Evolutionary conservation across 306 rosid genomes (phyloP).

Genomic region (Trifolium subterraneum): DNA sequence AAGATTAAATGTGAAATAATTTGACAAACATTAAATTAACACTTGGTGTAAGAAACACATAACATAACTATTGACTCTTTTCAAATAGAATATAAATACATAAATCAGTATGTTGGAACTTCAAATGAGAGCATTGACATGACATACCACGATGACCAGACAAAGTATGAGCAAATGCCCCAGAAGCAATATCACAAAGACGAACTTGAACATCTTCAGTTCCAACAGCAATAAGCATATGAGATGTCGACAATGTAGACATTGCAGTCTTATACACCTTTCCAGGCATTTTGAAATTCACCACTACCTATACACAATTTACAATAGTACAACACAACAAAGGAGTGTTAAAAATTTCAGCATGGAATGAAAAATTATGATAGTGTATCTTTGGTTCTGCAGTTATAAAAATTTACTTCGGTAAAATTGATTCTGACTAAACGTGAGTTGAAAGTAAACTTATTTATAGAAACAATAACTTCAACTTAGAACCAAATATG

Average conservation of each 20-base stretch:
- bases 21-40: conserved; percentile 12
- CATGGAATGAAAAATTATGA: not conserved
- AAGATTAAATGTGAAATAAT: not conserved
- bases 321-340: conserved; percentile 31
- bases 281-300: conserved; percentile 88
- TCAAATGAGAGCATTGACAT: conserved; percentile 8
- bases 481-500: too few species aligned
- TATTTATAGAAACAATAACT: not conserved
- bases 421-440: not conserved
- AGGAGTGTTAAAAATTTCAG: not conserved
- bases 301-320: conserved; percentile 58
- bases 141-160: conserved; percentile 94
- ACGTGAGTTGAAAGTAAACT: not conserved
- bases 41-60: conserved; percentile 11
- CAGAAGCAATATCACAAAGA: conserved; percentile 93
- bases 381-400: not conserved
- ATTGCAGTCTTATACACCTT: conserved; percentile 90
- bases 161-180: conserved; percentile 88
- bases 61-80: not conserved
- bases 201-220: conserved; percentile 99
- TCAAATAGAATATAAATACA: too few species aligned
- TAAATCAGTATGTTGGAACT: not conserved
- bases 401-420: too few species aligned
- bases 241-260: conserved; percentile 87
- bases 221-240: conserved; percentile 87